Percentiles rank a stretch among this genome's conserved stretches.
These are phyloP conservation scores for Colletotrichum brevisporum DNA, from an alignment of 2,329 filamentous ascomycete genomes.

Conservation along the genomic window DNA sequence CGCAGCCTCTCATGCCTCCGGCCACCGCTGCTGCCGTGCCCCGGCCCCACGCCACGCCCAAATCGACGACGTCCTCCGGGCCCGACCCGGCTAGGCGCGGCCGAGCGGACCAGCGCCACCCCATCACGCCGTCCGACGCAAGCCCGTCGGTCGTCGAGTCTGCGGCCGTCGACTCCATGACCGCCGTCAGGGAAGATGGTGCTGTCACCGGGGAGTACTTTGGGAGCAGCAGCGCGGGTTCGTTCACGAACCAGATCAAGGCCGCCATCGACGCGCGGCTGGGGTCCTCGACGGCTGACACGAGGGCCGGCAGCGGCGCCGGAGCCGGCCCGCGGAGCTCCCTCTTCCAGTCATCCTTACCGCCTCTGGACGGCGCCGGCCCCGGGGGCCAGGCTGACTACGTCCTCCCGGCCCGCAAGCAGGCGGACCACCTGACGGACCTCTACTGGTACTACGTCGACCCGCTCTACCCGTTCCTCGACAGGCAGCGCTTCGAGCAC, in stretches of 20 bases:
- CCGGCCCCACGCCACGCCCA: constrained; percentile 13
- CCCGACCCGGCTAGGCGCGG: constrained; percentile 11
- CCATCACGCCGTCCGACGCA: constrained; percentile 32
- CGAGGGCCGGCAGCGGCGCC: background rate
- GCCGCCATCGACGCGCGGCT: constrained; percentile 55
- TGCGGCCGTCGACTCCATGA: constrained; percentile 59
- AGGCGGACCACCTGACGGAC: constrained; percentile 60
- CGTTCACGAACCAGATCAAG: constrained; percentile 62
- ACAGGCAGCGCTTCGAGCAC: constrained; percentile 52
- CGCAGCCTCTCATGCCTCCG: constrained; percentile 13
- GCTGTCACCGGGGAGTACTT: constrained; percentile 59
- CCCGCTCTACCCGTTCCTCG: constrained; percentile 61
- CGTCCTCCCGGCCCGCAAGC: constrained; percentile 59
- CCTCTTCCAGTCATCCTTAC: constrained; percentile 44
- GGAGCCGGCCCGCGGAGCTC: background rate
- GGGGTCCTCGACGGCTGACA: constrained; percentile 28
- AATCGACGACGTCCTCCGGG: constrained; percentile 24
- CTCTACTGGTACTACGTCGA: constrained; percentile 63
- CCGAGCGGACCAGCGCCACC: constrained; percentile 20
- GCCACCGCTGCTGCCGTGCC: background rate
- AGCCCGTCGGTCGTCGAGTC: constrained; percentile 56
- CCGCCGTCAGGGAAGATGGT: constrained; percentile 58
- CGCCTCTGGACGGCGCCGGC: background rate
- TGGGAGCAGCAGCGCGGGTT: constrained; percentile 61
- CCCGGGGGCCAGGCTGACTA: constrained; percentile 46